Percentiles rank a stretch among this genome's conserved stretches.
Evolutionary conservation across 805 yeast genomes (phyloP).

Genomic region (Millerago galiae): DNA sequence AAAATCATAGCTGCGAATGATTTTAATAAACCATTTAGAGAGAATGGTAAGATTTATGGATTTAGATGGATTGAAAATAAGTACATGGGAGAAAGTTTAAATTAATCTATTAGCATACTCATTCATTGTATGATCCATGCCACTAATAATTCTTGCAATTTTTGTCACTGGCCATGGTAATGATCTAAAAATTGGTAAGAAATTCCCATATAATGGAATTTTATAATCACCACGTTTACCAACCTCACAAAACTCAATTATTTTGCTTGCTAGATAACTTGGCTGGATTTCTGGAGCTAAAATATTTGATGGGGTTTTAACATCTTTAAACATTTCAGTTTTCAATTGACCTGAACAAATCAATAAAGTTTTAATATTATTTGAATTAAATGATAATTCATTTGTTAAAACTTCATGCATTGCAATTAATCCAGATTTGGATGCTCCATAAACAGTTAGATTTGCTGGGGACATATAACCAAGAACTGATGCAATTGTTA

Average conservation of each 20-base stretch:
- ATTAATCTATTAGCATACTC: neutral
- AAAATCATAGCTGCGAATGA: constrained; percentile 71
- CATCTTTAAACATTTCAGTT: constrained; percentile 68
- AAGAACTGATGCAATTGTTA: constrained; percentile 77
- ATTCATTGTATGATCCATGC: constrained; percentile 40
- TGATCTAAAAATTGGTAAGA: constrained; percentile 65
- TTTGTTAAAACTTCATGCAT: constrained; percentile 75
- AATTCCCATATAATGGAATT: constrained; percentile 69
- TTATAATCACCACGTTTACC: constrained; percentile 67
- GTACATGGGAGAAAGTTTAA: constrained; percentile 32
- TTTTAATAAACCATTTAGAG: constrained; percentile 40
- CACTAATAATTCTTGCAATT: constrained; percentile 33
- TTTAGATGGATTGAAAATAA: constrained; percentile 51
- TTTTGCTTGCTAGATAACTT: constrained; percentile 49
- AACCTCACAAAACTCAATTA: constrained; percentile 47
- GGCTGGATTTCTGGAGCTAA: constrained; percentile 85
- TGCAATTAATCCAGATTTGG: constrained; percentile 81
- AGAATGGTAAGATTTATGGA: constrained; percentile 37
- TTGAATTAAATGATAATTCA: constrained; percentile 47
- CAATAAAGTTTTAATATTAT: constrained; percentile 66
- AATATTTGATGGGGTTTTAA: constrained; percentile 63
- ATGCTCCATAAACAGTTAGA: constrained; percentile 76
- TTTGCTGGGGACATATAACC: constrained; percentile 84
- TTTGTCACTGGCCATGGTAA: constrained; percentile 62
- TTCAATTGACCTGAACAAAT: constrained; percentile 85